Percentiles rank a stretch among this genome's conserved stretches.
Conservation (phyloP, 164 flowering plant genomes). For the Magnolia changhungtana region DNA sequence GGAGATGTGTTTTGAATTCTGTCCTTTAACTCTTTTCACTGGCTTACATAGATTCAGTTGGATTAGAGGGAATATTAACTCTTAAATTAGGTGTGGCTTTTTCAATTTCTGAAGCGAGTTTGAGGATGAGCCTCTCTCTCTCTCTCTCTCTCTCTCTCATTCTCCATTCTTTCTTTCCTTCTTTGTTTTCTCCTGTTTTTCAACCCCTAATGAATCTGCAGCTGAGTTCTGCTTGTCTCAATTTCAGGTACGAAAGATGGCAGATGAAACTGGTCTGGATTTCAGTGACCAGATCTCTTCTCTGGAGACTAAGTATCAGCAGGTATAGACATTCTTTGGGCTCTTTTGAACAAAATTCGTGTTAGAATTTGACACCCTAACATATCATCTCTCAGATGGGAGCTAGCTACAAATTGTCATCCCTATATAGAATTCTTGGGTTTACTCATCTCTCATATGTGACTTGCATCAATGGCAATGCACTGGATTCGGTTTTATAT, state of each 20-base stretch:
- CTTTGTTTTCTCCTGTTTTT: no score
- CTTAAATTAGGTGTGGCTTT: no score
- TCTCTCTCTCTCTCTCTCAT: background rate
- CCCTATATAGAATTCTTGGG: background rate
- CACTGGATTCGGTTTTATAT: background rate
- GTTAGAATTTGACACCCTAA: background rate
- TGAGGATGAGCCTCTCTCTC: background rate
- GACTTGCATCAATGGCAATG: conserved; percentile 1
- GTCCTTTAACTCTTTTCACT: background rate
- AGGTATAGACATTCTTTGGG: conserved; percentile 32
- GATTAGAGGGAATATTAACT: background rate
- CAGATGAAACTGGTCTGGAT: conserved; percentile 84
- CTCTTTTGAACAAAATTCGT: no score
- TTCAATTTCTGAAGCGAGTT: background rate
- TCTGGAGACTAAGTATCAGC: conserved; percentile 74
- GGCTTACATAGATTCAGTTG: background rate
- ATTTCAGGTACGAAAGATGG: conserved; percentile 80
- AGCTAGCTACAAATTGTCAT: background rate
- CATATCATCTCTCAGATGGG: background rate
- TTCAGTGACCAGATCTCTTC: conserved; percentile 76
- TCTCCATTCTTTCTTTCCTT: no score
- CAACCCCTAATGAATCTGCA: background rate
- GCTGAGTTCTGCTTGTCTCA: background rate
- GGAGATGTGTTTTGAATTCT: no score
- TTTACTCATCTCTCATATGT: conserved; percentile 3